Evolutionary conservation across 495 filamentous ascomycete species (phyloP).

Genomic region (Tuber magnatum): DNA sequence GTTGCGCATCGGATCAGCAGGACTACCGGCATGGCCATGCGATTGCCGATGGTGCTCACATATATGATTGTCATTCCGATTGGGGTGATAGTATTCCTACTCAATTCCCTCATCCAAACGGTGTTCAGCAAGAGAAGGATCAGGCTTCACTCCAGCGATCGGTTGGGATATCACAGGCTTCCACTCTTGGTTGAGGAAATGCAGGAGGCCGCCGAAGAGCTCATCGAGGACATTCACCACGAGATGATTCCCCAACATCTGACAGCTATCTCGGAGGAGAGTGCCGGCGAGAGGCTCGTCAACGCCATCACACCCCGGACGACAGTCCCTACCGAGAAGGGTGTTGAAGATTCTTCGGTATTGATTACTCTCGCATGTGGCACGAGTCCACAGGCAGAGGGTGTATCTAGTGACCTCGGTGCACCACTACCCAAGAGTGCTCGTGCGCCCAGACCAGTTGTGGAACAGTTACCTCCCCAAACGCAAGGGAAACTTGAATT

Average conservation of each 20-base stretch:
- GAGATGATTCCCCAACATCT: constrained; percentile 36
- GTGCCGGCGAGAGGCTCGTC: constrained; percentile 4
- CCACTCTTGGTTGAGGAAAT: constrained; percentile 68
- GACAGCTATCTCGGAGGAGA: constrained; percentile 29
- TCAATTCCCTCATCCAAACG: constrained; percentile 70
- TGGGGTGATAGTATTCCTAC: constrained; percentile 59
- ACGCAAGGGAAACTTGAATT: constrained; percentile 42
- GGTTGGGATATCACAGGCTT: constrained; percentile 59
- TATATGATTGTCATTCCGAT: constrained; percentile 62
- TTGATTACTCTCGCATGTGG: neutral
- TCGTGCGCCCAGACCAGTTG: neutral
- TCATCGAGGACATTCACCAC: constrained; percentile 42
- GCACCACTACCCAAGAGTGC: neutral
- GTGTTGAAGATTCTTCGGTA: neutral
- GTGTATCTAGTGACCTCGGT: neutral
- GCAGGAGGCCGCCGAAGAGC: constrained; percentile 62
- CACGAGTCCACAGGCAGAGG: neutral
- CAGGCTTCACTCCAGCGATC: constrained; percentile 63
- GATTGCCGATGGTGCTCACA: constrained; percentile 55
- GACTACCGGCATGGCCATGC: constrained; percentile 40
- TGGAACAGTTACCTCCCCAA: constrained; percentile 4
- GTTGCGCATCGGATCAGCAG: constrained; percentile 34
- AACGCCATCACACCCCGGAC: neutral
- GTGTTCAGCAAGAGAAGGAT: constrained; percentile 65
- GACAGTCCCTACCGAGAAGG: neutral